Conservation (phyloP, 1,284 basidiomycete species). For the Paramarasmius palmivorus region DNA sequence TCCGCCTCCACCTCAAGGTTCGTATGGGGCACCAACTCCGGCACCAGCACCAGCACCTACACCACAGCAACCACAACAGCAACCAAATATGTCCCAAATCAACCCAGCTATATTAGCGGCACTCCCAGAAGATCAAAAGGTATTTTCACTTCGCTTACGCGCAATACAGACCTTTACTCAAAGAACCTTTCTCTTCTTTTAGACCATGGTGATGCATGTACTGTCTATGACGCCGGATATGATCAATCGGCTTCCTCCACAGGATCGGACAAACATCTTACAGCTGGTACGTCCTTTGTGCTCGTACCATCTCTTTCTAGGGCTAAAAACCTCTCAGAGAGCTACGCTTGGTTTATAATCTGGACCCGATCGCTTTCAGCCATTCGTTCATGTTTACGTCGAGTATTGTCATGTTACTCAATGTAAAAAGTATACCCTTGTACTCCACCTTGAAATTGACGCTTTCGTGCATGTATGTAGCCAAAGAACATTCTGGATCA, state of each 20-base stretch:
- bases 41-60: conserved; percentile 17
- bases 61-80: conserved; percentile 20
- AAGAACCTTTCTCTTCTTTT: neutral
- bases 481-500: no score
- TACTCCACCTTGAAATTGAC: no score
- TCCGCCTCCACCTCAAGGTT: neutral
- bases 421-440: no score
- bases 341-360: no score
- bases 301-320: no score
- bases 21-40: conserved; percentile 12
- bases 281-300: conserved; percentile 63
- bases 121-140: conserved; percentile 72
- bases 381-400: no score
- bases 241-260: conserved; percentile 57
- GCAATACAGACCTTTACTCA: neutral
- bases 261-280: conserved; percentile 63
- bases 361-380: no score
- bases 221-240: conserved; percentile 72
- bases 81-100: conserved; percentile 6
- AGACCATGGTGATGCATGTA: conserved; percentile 70
- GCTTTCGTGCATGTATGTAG: no score
- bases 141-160: conserved; percentile 24
- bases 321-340: no score
- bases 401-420: no score
- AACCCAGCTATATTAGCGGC: conserved; percentile 52